Evolutionary conservation across 495 filamentous ascomycete genomes (phyloP).

Genomic region (Daldinia bambusicola): DNA sequence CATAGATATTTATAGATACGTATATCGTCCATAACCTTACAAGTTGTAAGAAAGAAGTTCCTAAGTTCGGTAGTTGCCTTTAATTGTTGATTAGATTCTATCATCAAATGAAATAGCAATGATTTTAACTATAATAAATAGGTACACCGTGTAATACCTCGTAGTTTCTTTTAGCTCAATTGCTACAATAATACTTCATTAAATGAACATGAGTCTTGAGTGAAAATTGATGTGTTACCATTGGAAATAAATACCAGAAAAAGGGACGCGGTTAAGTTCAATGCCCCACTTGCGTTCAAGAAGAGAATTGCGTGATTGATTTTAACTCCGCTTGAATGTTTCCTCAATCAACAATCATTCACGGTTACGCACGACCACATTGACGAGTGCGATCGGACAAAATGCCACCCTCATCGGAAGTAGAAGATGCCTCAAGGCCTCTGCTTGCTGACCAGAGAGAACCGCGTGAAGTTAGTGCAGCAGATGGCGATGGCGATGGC

Average conservation of each 20-base stretch:
- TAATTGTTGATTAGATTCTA: background rate
- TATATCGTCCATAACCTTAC: background rate
- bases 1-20: too few relatives aligned
- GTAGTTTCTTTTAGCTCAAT: too few relatives aligned
- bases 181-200: too few relatives aligned
- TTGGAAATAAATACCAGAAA: background rate
- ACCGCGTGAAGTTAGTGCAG: background rate
- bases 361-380: background rate
- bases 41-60: background rate
- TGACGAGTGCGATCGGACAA: background rate
- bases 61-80: too few relatives aligned
- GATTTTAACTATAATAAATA: too few relatives aligned
- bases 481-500: constrained; percentile 6
- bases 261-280: background rate
- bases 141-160: too few relatives aligned
- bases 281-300: constrained; percentile 1
- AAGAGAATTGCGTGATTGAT: constrained; percentile 36
- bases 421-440: constrained; percentile 44
- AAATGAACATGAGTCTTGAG: background rate
- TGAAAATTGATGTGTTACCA: background rate
- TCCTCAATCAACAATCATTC: constrained; percentile 16
- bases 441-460: constrained; percentile 44
- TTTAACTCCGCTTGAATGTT: constrained; percentile 30
- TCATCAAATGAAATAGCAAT: background rate
- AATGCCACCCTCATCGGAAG: constrained; percentile 26